Evolutionary conservation across 1,139 yeast genomes (phyloP), one percentile per base, ranked within the genome.

Genomic region (Geotrichum restrictum): DNA sequence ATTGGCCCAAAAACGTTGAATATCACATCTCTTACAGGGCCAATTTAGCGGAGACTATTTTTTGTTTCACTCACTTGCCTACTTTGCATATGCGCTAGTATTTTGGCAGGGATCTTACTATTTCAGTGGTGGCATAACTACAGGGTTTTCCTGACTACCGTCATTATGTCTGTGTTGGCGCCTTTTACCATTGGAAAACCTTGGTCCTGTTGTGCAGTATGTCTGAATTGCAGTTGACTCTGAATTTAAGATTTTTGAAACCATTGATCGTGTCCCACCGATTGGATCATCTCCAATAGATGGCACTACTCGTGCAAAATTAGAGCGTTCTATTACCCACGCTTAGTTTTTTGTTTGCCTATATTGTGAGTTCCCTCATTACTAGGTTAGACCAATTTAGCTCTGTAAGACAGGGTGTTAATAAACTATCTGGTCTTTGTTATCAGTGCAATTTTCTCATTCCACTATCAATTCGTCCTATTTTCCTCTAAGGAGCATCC

Each of bases 251-350:
- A 65, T 74, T 27, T 72, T 69, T 56, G 75, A 71, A 52, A 69
- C 77, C 11, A 73, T 73, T 55, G 73, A 73, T 54, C 69, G 77
- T 14, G 65, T 57, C 5, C 72, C 77, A 2, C 59, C 59, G 14
- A 69, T 73, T 42, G 75, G 72, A 55, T 59, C 72, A 5, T 59
- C 60, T 5, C 51, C 57, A 19, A 62, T 60, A 3, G 62, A 61
- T 8, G 75, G 74, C 7, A 60, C 59, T 18, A 73, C 67, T 27
- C 54, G 60, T 45, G 64, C 59, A 8, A 62, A 63, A 5, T 64
- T 79, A 2, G 66, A 73, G 11, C 76, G 78, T 13, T 70, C 81
- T 51, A 81, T 91, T 51, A n/a, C n/a, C n/a, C n/a, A n/a, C n/a
- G n/a, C n/a, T n/a, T n/a, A n/a, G n/a, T n/a, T n/a, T n/a, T n/a